These are phyloP conservation scores for Coccinonectria pachysandricola DNA, from an alignment of 2,329 filamentous ascomycete genomes.

Conservation along the genomic window DNA sequence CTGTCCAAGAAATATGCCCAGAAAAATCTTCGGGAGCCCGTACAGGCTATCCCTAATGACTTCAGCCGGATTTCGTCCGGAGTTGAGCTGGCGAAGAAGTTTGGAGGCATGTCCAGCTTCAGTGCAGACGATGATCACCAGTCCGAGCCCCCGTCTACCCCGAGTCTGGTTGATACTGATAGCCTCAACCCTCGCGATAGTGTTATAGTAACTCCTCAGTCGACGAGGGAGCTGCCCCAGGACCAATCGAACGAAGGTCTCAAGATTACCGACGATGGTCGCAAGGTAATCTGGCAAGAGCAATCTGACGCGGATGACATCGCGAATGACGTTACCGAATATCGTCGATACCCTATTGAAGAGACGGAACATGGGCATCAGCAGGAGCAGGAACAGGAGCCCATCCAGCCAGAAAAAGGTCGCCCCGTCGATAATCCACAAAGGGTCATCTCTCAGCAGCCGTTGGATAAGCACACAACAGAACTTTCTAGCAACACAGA, in stretches of 20 bases:
- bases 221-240: slow-evolving; percentile 9
- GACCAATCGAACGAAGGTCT: slow-evolving; percentile 19
- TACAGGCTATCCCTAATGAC: slow-evolving; percentile 7
- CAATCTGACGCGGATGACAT: slow-evolving; percentile 16
- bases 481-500: slow-evolving; percentile 9
- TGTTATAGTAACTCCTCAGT: slow-evolving; percentile 15
- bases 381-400: slow-evolving; percentile 15
- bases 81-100: slow-evolving; percentile 18
- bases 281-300: slow-evolving; percentile 18
- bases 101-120: slow-evolving; percentile 19
- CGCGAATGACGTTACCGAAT: slow-evolving; percentile 12
- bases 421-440: slow-evolving; percentile 4
- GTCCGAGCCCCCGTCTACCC: slow-evolving; percentile 20
- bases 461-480: slow-evolving; percentile 12
- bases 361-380: no score
- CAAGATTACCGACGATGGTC: slow-evolving; percentile 17
- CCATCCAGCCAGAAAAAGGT: slow-evolving; percentile 13
- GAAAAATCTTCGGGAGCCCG: slow-evolving; percentile 12
- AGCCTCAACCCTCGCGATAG: slow-evolving; percentile 20
- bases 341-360: slow-evolving; percentile 13
- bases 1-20: slow-evolving; percentile 15
- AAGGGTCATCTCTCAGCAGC: slow-evolving; percentile 5
- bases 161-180: slow-evolving; percentile 21
- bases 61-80: slow-evolving; percentile 16
- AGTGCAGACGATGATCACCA: slow-evolving; percentile 20